Evolutionary conservation across 2,329 filamentous ascomycete genomes (phyloP), one percentile per base, ranked within the genome.

Genomic region (Thermothelomyces thermophilus): DNA sequence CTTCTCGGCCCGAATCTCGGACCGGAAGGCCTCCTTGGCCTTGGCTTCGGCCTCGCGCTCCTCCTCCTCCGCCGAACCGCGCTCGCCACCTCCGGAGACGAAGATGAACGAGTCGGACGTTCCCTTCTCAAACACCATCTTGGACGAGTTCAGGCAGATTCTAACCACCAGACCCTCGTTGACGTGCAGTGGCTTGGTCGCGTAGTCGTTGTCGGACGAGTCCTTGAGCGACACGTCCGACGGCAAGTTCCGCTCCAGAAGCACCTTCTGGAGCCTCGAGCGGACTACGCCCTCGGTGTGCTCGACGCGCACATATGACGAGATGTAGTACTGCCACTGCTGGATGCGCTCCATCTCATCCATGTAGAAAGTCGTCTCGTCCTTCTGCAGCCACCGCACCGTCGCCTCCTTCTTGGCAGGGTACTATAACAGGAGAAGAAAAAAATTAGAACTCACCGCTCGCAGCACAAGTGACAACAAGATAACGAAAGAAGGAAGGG

Each of bases 311-410:
- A 89, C 87, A 67, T 87, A 97, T 0, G 90, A 90, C 16, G 91
- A 90, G 50, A 95, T 88, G 65, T 98, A 98, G 70, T 94, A 95
- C 60, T 91, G 87, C 93, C 93, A 98, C 34, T 82, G 77, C 55
- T 89, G 83, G 50, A 84, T 84, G 44, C 83, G 80, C 63, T 93
- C 86, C 73, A 95, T 84, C 58, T 95, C 89, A 58, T 95, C 88
- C 62, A 85, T 84, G 60, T 93, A 90, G 65, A 95, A 89, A 0
- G 95, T 86, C 35, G 81, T 82, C 58, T 86, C 82, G 43, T 84
- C 80, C 46, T 79, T 75, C 58, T 82, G 79, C 43, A 86, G 69
- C 76, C 80, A 83, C 39, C 88, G 87, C 10, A 95, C 76, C 1
- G 80, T 83, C 30, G 86, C 82, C 63, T 86, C 81, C 52, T 76